A percentile compares a stretch with the other conserved stretches of the same genome.
phyloP scores from a whole-genome alignment of 2,329 filamentous ascomycete genomes.

The Aspergillus pseudonomiae region DNA sequence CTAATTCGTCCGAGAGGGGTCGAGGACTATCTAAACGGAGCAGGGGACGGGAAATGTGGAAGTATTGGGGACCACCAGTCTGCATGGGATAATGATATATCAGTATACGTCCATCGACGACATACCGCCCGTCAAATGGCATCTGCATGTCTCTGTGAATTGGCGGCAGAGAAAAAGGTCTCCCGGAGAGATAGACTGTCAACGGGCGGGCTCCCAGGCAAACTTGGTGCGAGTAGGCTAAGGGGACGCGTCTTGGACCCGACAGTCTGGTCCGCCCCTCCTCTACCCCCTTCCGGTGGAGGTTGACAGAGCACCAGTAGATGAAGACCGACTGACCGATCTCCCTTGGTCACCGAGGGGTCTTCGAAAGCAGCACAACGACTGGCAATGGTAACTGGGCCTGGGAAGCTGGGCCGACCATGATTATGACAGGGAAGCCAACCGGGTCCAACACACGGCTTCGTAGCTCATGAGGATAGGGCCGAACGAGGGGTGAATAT shows the following conservation, averaged over 20 bases:
- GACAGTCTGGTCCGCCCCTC: constrained; percentile 33
- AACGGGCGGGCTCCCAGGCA: constrained; percentile 3
- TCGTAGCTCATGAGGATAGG: not conserved
- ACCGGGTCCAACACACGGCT: not conserved
- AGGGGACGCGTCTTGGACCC: constrained; percentile 26
- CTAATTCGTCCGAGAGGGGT: not conserved
- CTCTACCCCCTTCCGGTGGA: constrained; percentile 26
- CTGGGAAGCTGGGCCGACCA: constrained; percentile 3
- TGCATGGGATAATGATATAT: constrained; percentile 30
- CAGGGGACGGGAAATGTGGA: constrained; percentile 8
- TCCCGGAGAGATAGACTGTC: constrained; percentile 17
- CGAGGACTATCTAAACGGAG: constrained; percentile 6
- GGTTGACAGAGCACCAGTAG: constrained; percentile 2
- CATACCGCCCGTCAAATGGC: constrained; percentile 20
- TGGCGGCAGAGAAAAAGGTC: constrained; percentile 20
- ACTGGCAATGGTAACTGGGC: constrained; percentile 16
- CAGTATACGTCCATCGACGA: constrained; percentile 19
- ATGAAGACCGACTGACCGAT: constrained; percentile 3
- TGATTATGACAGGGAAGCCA: not conserved
- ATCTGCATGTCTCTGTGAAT: constrained; percentile 24
- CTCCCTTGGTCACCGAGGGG: constrained; percentile 21
- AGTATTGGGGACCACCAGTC: constrained; percentile 11
- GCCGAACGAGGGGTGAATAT: constrained; percentile 9
- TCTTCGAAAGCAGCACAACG: constrained; percentile 16
- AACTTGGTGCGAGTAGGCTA: not conserved